Evolutionary conservation across 2,329 filamentous ascomycete species (phyloP), one percentile per base, ranked within the genome.

Genomic region (Exserohilum turcica): DNA sequence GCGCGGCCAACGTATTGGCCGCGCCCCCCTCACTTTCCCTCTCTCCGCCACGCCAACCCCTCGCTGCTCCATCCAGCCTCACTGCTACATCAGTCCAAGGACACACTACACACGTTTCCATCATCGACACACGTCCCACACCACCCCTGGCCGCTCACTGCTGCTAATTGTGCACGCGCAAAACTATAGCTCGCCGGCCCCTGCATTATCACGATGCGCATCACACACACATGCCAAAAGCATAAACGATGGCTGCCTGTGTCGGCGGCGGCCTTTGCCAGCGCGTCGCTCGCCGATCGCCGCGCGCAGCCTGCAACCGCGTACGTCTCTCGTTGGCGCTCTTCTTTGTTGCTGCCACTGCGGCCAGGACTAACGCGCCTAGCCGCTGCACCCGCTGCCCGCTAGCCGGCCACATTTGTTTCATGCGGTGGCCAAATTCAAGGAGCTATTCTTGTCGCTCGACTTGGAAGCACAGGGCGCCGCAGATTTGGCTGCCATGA

Each of bases 351-450:
- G 18, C 32, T 28, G 42, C 31, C 12, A 29, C 35, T 18, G 19
- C 21, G 32, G 9, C 9, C 5, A 33, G 12, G 27, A 36, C 29
- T 36, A 15, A 37, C 12, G 45, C 33, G 37, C 29, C 36, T n/a
- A 42, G 24, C 52, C 44, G 24, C 27, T 19, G 47, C 42, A 27
- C 24, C 29, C 42, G 59, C 61, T 65, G 21, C 62, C 65, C 52
- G 62, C 66, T 61, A 52, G 57, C 53, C 60, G 64, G 44, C 60
- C 65, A 64, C 60, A 59, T 57, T 52, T 65, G 70, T 72, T 73
- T 73, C 71, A 74, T 63, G 48, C 56, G 57, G 57, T 62, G 55
- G 48, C 60, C 52, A 58, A 60, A 62, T 59, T 55, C 48, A 57
- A 50, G 40, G 56, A 52, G 55, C 66, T 74, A 72, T 72, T 72